Conservation (phyloP, 768 basidiomycete species). For the Auricularia cornea region DNA sequence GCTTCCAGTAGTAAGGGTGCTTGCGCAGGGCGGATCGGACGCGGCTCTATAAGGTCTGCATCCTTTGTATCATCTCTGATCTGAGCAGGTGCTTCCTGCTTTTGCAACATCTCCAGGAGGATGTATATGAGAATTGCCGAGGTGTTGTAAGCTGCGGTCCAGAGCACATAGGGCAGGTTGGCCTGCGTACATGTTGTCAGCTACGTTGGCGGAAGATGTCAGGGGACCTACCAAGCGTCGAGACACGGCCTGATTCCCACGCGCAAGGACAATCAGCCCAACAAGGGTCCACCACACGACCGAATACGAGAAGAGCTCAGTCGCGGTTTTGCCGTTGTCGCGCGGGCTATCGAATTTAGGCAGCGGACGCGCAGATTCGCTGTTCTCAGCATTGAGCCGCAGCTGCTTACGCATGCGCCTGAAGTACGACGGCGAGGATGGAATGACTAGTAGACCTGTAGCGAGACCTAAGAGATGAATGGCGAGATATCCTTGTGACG, state of each 20-base stretch:
- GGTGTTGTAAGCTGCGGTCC: conserved; percentile 85
- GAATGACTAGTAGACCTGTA: conserved; percentile 71
- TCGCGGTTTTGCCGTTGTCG: conserved; percentile 59
- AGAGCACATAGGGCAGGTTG: conserved; percentile 81
- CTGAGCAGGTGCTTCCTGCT: background rate
- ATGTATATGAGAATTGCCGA: conserved; percentile 78
- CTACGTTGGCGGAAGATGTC: background rate
- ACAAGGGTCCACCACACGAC: conserved; percentile 71
- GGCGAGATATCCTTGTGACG: conserved; percentile 67
- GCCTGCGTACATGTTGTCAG: conserved; percentile 38
- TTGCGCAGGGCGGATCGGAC: conserved; percentile 16
- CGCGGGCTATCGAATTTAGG: conserved; percentile 14
- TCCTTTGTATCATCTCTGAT: background rate
- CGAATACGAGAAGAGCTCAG: conserved; percentile 69
- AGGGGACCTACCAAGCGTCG: conserved; percentile 47
- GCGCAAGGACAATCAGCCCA: conserved; percentile 25
- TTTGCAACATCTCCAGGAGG: conserved; percentile 50
- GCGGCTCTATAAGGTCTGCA: background rate
- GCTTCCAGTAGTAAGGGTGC: conserved; percentile 61
- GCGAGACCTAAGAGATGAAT: conserved; percentile 83
- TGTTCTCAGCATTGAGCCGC: conserved; percentile 17
- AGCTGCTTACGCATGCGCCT: conserved; percentile 32
- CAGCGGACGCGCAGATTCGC: background rate
- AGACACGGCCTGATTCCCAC: conserved; percentile 40
- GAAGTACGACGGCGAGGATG: conserved; percentile 68